These are phyloP conservation scores for Boechera stricta DNA, from an alignment of 345 rosid species.

Conservation along the genomic window DNA sequence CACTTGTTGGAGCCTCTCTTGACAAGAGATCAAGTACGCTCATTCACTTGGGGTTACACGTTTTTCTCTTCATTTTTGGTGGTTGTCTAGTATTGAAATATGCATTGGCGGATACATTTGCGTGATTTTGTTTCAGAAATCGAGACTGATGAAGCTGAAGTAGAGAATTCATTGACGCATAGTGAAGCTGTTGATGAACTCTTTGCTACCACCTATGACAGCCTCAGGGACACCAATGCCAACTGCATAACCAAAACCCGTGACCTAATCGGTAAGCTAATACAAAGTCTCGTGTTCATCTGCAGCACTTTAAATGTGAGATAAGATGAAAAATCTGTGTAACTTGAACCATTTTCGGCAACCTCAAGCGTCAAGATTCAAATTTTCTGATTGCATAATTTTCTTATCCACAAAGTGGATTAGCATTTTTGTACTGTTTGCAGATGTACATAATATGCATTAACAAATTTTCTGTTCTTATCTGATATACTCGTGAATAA, in stretches of 20 bases:
- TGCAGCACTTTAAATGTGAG: constrained; percentile 2
- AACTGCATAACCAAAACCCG: constrained; percentile 64
- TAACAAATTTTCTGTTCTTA: background rate
- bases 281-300: constrained; percentile 27
- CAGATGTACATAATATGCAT: constrained; percentile 13
- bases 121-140: constrained; percentile 48
- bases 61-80: constrained; percentile 39
- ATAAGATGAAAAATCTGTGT: background rate
- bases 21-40: constrained; percentile 43
- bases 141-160: constrained; percentile 49
- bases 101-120: constrained; percentile 11
- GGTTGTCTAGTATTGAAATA: constrained; percentile 9
- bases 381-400: constrained; percentile 3
- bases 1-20: constrained; percentile 52
- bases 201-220: constrained; percentile 74
- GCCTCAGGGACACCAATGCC: constrained; percentile 68
- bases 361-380: background rate
- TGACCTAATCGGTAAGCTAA: constrained; percentile 71
- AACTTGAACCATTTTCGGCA: constrained; percentile 10
- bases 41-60: constrained; percentile 40
- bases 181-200: constrained; percentile 80
- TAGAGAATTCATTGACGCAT: constrained; percentile 56
- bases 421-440: background rate
- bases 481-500: constrained; percentile 2
- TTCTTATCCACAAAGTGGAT: background rate